Evolutionary conservation across 1,284 basidiomycete species (phyloP).

Genomic region (Somion occarium): DNA sequence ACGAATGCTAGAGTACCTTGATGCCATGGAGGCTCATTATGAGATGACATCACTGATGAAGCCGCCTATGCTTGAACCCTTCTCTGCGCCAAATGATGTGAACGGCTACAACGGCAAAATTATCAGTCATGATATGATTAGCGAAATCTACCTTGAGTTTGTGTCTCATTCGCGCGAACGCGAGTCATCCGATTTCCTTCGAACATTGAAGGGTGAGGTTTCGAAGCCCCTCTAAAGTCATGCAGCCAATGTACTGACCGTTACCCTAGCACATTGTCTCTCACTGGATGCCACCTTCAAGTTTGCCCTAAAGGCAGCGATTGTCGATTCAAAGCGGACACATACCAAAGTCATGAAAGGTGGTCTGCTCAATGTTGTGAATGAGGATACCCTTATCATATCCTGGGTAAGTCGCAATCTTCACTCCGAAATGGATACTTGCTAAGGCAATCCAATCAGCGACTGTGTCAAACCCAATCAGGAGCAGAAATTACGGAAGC

Average conservation of each 20-base stretch:
- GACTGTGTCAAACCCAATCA: slow-evolving; percentile 17
- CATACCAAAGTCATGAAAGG: slow-evolving; percentile 10
- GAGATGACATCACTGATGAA: not conserved
- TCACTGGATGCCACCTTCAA: slow-evolving; percentile 26
- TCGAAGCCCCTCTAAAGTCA: not conserved
- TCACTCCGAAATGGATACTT: not conserved
- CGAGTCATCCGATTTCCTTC: slow-evolving; percentile 12
- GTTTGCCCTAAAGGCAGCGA: slow-evolving; percentile 31
- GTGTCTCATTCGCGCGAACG: slow-evolving; percentile 4
- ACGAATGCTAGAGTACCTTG: slow-evolving; percentile 3
- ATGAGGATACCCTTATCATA: slow-evolving; percentile 18
- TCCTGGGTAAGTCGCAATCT: slow-evolving; percentile 13
- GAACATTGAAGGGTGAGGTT: slow-evolving; percentile 11
- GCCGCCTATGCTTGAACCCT: not conserved
- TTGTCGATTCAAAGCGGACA: slow-evolving; percentile 3
- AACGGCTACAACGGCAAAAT: slow-evolving; percentile 9
- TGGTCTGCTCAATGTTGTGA: slow-evolving; percentile 16
- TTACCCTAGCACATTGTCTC: not conserved
- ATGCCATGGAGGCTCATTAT: not conserved
- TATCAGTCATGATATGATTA: slow-evolving; percentile 12
- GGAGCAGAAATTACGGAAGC: slow-evolving; percentile 16
- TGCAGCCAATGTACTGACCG: not conserved
- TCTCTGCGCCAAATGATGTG: slow-evolving; percentile 4
- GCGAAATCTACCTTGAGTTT: slow-evolving; percentile 14
- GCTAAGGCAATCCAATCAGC: slow-evolving; percentile 10